Base-by-base conservation (phyloP, 2,329 filamentous ascomycete genomes). In the Colletotrichum scovillei region DNA sequence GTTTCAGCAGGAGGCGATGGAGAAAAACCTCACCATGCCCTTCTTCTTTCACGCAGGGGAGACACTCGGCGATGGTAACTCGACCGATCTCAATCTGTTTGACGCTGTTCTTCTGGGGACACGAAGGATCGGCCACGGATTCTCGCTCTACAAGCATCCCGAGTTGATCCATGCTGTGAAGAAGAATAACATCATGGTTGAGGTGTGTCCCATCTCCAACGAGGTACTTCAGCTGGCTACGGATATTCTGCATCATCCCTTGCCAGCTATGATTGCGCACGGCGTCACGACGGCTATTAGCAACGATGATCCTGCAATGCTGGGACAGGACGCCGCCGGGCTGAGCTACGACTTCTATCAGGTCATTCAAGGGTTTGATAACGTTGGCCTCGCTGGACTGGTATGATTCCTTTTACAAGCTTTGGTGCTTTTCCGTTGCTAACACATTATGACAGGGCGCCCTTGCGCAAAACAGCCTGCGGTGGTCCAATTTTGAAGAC, bases 271-370 rank as follows among this genome's bases (percentile, higher is more conserved):
- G 0, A 87, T 98, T 4, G 92, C 96, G 0, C 91, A 95, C 56
- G 96, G 96, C 30, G 94, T 98, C 1, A 82, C 94, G 5, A 96
- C 95, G 78, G 91, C 92, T 12, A 89, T 99, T 11, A 95, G 92
- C 84, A 98, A 98, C 79, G 96, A 98, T 80, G 95, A 98, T 80
- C 95, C 95, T 1, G 94, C 93, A 1, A 94, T 98, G 78, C 87
- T 98, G 6, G 95, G 60, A 38, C 60, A 63, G 26, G 60, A 63
- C 22, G 26, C 60, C 11, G 60, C 60, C 3, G 60, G 60, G 14
- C 38, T 63, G 35, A 63, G 60, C 38, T 63, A 46, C n/a, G 60
- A 63, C n/a, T 63, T 63, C 38, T 98, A 95, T 94, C 95, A 97
- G 82, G 93, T 64, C 35, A 63, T 63, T n/a, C 42, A 49, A 22